phyloP scores from a whole-genome alignment of 371 early-diverging fungal genomes.

The Rhizomucor pusillus region DNA sequence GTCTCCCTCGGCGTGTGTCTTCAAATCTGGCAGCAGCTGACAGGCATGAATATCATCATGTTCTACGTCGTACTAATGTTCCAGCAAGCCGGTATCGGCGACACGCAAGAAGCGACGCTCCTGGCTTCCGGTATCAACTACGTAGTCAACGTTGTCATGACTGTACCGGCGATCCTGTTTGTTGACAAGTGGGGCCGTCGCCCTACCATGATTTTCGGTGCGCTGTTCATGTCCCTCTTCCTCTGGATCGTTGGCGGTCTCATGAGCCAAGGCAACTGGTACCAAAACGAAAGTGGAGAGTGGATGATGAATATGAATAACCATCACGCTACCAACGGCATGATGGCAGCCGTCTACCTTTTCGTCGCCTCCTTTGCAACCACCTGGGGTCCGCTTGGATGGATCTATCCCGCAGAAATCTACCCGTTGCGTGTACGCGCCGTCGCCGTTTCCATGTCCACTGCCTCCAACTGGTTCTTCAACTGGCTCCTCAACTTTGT shows the following conservation, averaged over 20 bases:
- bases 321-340: conserved; percentile 18
- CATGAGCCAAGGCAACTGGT: conserved; percentile 28
- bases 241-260: conserved; percentile 36
- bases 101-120: conserved; percentile 37
- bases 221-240: conserved; percentile 13
- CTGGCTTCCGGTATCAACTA: conserved; percentile 67
- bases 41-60: conserved; percentile 73
- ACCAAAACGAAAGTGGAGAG: conserved; percentile 10
- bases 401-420: conserved; percentile 89
- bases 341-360: conserved; percentile 62
- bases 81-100: conserved; percentile 54
- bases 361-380: conserved; percentile 73
- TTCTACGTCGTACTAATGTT: conserved; percentile 69
- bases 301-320: conserved; percentile 11
- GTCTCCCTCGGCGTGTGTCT: conserved; percentile 37
- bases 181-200: conserved; percentile 20
- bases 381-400: conserved; percentile 87
- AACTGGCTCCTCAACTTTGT: conserved; percentile 65
- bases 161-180: conserved; percentile 68
- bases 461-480: conserved; percentile 84
- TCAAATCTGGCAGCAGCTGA: conserved; percentile 69
- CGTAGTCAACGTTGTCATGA: conserved; percentile 60
- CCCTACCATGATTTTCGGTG: conserved; percentile 10
- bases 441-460: conserved; percentile 77
- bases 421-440: conserved; percentile 69